Percentiles rank a stretch among this genome's conserved stretches.
These are phyloP conservation scores for Sporothrix phasma DNA, from an alignment of 2,329 filamentous ascomycete genomes.

Conservation along the genomic window DNA sequence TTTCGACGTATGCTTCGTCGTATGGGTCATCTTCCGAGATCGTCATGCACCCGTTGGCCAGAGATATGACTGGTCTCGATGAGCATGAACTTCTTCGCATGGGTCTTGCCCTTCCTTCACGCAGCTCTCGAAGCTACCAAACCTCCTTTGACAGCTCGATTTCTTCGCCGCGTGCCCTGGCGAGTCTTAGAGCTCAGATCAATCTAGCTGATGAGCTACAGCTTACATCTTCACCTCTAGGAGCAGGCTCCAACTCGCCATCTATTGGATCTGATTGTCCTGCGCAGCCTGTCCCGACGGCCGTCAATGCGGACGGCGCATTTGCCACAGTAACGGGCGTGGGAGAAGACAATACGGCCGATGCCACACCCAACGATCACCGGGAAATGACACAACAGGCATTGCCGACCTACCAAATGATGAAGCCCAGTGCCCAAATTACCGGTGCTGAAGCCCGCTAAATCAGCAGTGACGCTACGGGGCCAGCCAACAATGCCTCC, in stretches of 20 bases:
- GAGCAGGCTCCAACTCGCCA: not conserved
- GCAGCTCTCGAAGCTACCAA: not conserved
- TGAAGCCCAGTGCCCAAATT: not conserved
- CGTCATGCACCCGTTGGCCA: slow-evolving; percentile 5
- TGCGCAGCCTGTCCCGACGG: not conserved
- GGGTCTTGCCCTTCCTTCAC: slow-evolving; percentile 5
- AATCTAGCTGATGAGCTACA: not conserved
- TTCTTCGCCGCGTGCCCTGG: not conserved
- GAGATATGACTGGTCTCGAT: slow-evolving; percentile 1
- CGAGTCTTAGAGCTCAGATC: not conserved
- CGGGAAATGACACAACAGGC: not conserved
- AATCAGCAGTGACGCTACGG: not conserved
- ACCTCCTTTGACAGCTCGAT: not conserved
- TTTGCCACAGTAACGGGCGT: not conserved
- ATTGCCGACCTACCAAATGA: not conserved
- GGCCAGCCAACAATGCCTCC: not conserved
- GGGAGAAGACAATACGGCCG: not conserved
- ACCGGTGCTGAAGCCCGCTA: slow-evolving; percentile 8
- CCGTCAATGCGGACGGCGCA: slow-evolving; percentile 2
- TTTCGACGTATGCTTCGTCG: slow-evolving; percentile 7
- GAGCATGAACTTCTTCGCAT: slow-evolving; percentile 3
- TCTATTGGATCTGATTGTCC: not conserved
- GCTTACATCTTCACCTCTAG: not conserved
- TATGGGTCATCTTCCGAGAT: slow-evolving; percentile 7
- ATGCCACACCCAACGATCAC: not conserved